These are phyloP conservation scores for Suillus tomentosus DNA, from an alignment of 768 basidiomycete species.

Conservation along the genomic window DNA sequence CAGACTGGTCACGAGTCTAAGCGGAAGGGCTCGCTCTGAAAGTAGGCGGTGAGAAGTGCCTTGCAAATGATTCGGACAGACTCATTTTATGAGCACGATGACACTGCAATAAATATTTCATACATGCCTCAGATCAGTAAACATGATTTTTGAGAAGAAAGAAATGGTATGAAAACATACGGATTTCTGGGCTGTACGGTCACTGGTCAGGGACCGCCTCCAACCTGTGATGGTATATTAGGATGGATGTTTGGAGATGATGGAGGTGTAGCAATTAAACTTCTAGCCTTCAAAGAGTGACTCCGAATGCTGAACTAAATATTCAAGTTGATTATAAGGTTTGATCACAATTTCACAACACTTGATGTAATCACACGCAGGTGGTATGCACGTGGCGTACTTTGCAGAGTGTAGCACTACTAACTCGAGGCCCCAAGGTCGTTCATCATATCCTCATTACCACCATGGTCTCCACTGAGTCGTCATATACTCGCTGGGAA, in stretches of 20 bases:
- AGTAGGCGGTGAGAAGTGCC: not conserved
- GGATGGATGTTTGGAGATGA: not conserved
- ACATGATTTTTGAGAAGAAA: not conserved
- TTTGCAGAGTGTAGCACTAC: not conserved
- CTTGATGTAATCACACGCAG: constrained; percentile 2
- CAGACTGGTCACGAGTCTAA: too few species aligned
- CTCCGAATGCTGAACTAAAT: too few species aligned
- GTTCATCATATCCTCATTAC: constrained; percentile 5
- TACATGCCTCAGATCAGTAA: not conserved
- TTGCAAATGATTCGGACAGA: not conserved
- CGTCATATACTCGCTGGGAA: constrained; percentile 56
- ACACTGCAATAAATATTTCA: not conserved
- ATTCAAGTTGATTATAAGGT: not conserved
- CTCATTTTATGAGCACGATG: not conserved
- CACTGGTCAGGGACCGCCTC: not conserved
- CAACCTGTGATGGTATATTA: not conserved
- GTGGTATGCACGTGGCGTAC: not conserved
- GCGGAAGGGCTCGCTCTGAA: not conserved
- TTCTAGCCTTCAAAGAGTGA: not conserved
- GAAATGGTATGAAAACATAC: not conserved
- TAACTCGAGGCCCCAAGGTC: not conserved
- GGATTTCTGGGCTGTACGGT: not conserved
- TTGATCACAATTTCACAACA: not conserved
- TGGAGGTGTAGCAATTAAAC: not conserved
- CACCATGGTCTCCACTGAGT: constrained; percentile 40